Base-by-base conservation (phyloP, 148 eudicot genomes). In the Diospyros lotus region DNA sequence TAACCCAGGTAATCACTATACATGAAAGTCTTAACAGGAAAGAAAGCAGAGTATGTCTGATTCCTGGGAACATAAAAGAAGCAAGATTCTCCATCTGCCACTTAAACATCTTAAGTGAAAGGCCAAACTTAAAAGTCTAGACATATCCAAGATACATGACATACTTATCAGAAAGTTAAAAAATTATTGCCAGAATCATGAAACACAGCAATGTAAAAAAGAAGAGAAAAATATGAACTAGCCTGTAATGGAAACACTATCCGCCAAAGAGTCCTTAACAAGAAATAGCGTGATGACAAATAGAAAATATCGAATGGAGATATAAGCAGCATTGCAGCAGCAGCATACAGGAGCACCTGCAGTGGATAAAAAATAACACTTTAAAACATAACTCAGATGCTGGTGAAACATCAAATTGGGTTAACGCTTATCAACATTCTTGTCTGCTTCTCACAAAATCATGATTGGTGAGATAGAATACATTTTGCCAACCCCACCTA, bases 221-320 rank as follows among this genome's bases (percentile, higher is more conserved):
- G 50, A 8, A 48, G 15, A 46, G 54, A 78, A 63, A 1, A 69
- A 2, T n/a, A 42, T 41, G 58, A 55, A 91, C 95, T 89, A 86
- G 85, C 99, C 99, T 96, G 99, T 52, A 96, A 81, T 66, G 99
- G 99, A 77, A 96, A 85, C 71, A 89, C 79, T 82, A 96, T 91
- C 83, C 98, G 85, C 99, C 99, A 96, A 75, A 91, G 84, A 74
- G 99, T 96, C 86, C 90, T 86, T 78, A 96, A 71, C 5, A 96
- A 72, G 89, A 85, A 93, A 86, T 85, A 96, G 60, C 98, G 94
- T 44, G 99, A 84, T 4, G 99, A 88, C 73, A 96, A 85, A 78
- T 86, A 89, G 81, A 93, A 96, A 38, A 96, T 88, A 82, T 96
- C 98, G 70, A 93, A 96, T 10, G 99, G 99, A 79, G 83, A 93